Evolutionary conservation across 1,284 basidiomycete genomes (phyloP).

Genomic region (Trichosporon sp.): DNA sequence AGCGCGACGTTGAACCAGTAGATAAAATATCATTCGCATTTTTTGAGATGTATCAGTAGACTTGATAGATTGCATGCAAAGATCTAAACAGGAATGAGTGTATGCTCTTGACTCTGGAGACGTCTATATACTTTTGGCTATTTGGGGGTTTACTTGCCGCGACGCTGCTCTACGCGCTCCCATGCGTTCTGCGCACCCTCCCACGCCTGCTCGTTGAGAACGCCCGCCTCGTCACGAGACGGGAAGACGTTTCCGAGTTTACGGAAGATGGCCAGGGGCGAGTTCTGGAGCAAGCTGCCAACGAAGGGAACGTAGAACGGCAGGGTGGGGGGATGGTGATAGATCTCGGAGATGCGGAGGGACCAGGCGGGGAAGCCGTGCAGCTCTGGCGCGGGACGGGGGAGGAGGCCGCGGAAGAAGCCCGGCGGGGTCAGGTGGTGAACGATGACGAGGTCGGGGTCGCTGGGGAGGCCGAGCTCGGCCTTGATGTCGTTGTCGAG

Average conservation of each 20-base stretch:
- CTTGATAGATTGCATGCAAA: slow-evolving; percentile 9
- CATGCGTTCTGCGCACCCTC: slow-evolving; percentile 34
- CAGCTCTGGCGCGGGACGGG: slow-evolving; percentile 44
- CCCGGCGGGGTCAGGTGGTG: slow-evolving; percentile 38
- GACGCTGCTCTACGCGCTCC: slow-evolving; percentile 38
- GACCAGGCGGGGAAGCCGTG: slow-evolving; percentile 49
- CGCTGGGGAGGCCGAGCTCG: slow-evolving; percentile 31
- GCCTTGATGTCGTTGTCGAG: slow-evolving; percentile 33
- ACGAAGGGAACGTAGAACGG: slow-evolving; percentile 35
- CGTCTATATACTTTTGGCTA: neutral
- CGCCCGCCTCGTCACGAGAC: slow-evolving; percentile 23
- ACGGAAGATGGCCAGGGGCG: slow-evolving; percentile 29
- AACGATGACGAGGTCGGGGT: slow-evolving; percentile 45
- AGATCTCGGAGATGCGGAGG: slow-evolving; percentile 49
- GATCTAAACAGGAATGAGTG: neutral
- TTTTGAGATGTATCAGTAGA: slow-evolving; percentile 6
- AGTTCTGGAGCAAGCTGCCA: slow-evolving; percentile 31
- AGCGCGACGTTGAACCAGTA: slow-evolving; percentile 33
- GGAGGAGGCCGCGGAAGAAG: slow-evolving; percentile 35
- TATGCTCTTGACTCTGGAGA: neutral
- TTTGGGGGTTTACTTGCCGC: slow-evolving; percentile 28
- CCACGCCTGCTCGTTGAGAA: slow-evolving; percentile 30
- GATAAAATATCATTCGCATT: neutral
- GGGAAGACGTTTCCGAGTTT: slow-evolving; percentile 32
- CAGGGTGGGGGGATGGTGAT: slow-evolving; percentile 40